Evolutionary conservation across 1,139 yeast species (phyloP), one percentile per base, ranked within the genome.

Genomic region (Meyerozyma athensensis): DNA sequence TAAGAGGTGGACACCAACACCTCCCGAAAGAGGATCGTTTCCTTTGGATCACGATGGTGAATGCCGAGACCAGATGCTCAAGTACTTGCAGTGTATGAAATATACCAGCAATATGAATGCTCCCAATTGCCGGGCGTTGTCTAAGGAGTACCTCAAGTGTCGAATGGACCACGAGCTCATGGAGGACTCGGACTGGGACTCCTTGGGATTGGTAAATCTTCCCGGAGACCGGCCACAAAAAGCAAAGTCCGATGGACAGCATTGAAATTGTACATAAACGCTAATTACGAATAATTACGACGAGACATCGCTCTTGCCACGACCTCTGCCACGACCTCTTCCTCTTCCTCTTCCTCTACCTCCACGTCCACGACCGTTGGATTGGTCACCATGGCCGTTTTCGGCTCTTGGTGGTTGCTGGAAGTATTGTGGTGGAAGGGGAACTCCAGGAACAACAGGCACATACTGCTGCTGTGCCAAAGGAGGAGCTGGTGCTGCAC

Each of bases 11-110:
- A 73, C 86, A 14, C 96, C 97, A 10, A 83, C 92, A 0, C 96
- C 98, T 19, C 98, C 98, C 4, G 96, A 90, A 50, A 69, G 96
- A 50, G 98, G 98, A 0, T 86, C 97, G 1, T 92, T 92, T 59
- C 98, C 97, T 1, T 68, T 92, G 37, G 98, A 92, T 53, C 98
- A 92, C 55, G 86, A 79, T 44, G 86, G 81, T 1, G 97, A 92
- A 50, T 92, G 97, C 56, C 77, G 79, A 13, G 69, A 69, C 18
- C 75, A 79, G 44, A 92, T 89, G 95, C 59, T 68, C 38, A 77
- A 76, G 43, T 92, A 92, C 56, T 65, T 92, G 45, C 66, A 78
- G 39, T 92, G 98, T 61, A 65, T 92, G 65, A 82, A 83, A 53
- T 67, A 79, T 33, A 87, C 90, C 10, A 73, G 73, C 41, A 92